Percentiles rank a stretch among this genome's conserved stretches.
Conservation (phyloP, 169 alveolate species). For the Toxoplasma gondii region DNA sequence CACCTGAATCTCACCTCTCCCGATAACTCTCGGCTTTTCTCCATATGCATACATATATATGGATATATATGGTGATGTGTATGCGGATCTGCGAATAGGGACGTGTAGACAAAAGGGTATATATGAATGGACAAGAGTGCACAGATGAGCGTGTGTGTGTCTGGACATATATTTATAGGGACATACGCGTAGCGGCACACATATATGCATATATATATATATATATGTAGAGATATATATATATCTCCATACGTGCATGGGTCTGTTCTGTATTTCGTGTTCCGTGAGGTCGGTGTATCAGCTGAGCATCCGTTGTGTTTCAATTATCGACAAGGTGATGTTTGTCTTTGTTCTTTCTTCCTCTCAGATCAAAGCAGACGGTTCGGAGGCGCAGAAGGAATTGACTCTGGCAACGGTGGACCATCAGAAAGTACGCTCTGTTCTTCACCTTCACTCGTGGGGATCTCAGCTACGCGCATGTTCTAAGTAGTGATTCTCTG, state of each 20-base stretch:
- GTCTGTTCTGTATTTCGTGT: no score
- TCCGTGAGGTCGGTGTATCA: no score
- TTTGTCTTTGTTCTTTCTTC: neutral
- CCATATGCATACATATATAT: neutral
- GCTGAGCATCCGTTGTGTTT: no score
- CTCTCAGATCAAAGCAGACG: constrained; percentile 34
- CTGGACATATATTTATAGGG: no score
- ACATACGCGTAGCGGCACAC: no score
- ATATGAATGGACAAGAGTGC: no score
- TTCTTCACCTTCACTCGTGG: neutral
- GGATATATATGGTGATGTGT: neutral
- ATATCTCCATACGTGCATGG: no score
- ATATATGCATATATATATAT: no score
- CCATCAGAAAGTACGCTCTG: constrained; percentile 6
- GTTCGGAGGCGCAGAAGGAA: constrained; percentile 29
- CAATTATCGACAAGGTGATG: no score
- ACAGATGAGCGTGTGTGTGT: no score
- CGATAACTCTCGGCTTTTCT: neutral
- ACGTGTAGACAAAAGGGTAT: no score
- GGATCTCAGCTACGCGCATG: neutral
- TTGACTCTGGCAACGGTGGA: constrained; percentile 19
- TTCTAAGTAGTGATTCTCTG: neutral
- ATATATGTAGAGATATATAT: no score
- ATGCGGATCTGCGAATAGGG: neutral
- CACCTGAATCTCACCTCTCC: neutral